phyloP scores from a whole-genome alignment of 768 basidiomycete genomes.

The Russula dissimulans region DNA sequence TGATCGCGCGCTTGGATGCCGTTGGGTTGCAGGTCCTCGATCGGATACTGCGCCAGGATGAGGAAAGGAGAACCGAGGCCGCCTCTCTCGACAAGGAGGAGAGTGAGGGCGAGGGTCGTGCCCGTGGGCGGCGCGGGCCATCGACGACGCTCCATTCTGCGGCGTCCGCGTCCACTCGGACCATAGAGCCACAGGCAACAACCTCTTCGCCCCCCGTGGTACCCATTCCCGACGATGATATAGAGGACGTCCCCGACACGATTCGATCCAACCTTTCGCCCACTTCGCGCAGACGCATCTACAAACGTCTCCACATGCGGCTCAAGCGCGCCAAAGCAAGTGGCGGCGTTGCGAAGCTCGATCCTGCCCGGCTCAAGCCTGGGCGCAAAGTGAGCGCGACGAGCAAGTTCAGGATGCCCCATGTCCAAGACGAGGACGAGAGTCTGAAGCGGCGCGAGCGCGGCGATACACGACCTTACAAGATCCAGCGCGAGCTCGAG shows the following conservation, averaged over 20 bases:
- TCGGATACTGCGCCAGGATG: conserved; percentile 22
- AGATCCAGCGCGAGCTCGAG: conserved; percentile 33
- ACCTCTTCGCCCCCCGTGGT: neutral
- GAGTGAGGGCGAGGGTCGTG: conserved; percentile 20
- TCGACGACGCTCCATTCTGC: neutral
- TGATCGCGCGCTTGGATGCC: conserved; percentile 30
- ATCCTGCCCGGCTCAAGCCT: conserved; percentile 31
- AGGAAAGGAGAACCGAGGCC: conserved; percentile 10
- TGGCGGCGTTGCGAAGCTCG: conserved; percentile 29
- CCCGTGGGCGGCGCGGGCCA: neutral
- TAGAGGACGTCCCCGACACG: neutral
- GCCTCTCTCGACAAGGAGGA: conserved; percentile 25
- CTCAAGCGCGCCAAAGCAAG: conserved; percentile 47
- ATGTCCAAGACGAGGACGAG: neutral
- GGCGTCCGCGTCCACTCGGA: neutral
- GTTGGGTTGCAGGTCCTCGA: conserved; percentile 25
- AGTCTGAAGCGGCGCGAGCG: conserved; percentile 15
- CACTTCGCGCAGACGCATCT: conserved; percentile 41
- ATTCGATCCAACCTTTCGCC: conserved; percentile 32
- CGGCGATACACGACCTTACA: conserved; percentile 39
- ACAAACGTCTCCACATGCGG: conserved; percentile 66
- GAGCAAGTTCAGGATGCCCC: neutral
- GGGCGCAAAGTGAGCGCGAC: conserved; percentile 24
- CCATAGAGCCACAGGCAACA: neutral
- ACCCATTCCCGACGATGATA: neutral